Base-by-base conservation (phyloP, 2,329 filamentous ascomycete genomes). In the Plectosphaerella cucumerina region DNA sequence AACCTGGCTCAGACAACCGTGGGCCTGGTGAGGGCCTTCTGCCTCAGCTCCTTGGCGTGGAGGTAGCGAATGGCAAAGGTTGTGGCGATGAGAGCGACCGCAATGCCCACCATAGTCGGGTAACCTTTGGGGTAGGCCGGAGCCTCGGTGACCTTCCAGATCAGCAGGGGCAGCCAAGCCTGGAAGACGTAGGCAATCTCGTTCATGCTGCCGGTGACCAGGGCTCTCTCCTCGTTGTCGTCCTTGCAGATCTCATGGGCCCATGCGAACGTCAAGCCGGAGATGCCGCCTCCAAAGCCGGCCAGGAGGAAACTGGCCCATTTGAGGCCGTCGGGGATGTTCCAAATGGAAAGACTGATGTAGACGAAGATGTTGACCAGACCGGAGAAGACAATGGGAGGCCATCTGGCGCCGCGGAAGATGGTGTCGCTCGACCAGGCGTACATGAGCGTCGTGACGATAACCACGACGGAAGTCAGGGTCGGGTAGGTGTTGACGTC, bases 141-240 rank as follows among this genome's bases (percentile, higher is more conserved):
- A 1, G 77, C 80, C 51, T 86, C 81, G 0, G 83, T 72, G 60
- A 84, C 80, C 65, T 83, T 78, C 84, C 84, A 87, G 10, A 86
- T 75, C 9, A 86, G 61, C 31, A 86, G 72, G 6, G 86, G 86
- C 41, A 89, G 62, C 85, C 85, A 89, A 0, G 84, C 82, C 60
- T 88, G 84, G 42, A 89, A 66, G 1, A 87, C 82, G 53, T 87
- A 87, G 0, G 84, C 84, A 69, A 88, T 77, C 60, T 85, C 78
- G 53, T 88, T 89, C 82, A 88, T 88, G 15, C 73, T 68, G 0
- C 74, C 85, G 1, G 85, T 76, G 1, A 88, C 82, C 4, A 89
- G 69, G 0, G 85, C 84, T 10, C 84, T 71, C 66, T 88, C 85
- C 63, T 89, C 84, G 50, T 84, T 77, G 53, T 77, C 73, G 11